Percentiles rank a stretch among this genome's conserved stretches.
phyloP scores from a whole-genome alignment of 78 protist species.

The Dictyostelium brefeldianum region DNA sequence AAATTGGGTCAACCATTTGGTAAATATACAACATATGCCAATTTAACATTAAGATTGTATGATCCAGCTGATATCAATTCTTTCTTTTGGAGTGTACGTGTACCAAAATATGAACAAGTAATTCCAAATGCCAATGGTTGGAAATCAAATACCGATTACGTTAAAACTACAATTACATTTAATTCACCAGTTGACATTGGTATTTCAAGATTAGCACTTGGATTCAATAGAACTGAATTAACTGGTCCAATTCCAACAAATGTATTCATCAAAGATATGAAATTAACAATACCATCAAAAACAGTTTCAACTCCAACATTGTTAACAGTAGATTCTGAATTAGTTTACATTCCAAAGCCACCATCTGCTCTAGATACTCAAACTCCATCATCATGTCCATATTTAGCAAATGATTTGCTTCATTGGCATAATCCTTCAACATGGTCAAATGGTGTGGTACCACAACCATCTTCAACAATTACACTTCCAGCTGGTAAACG shows the following conservation, averaged over 20 bases:
- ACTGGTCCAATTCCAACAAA: not conserved
- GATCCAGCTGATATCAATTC: not conserved
- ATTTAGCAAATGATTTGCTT: not conserved
- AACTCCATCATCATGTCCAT: slow-evolving; percentile 33
- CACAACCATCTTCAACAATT: slow-evolving; percentile 27
- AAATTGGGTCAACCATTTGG: not conserved
- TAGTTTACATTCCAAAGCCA: slow-evolving; percentile 18
- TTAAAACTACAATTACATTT: not conserved
- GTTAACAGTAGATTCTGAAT: slow-evolving; percentile 16
- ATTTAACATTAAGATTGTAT: slow-evolving; percentile 1
- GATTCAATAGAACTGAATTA: not conserved
- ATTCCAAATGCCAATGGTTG: not conserved
- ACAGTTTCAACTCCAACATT: slow-evolving; percentile 24
- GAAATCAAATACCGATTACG: not conserved
- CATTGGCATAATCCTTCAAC: slow-evolving; percentile 82
- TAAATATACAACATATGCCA: not conserved
- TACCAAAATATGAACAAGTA: not conserved
- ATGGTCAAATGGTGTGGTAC: slow-evolving; percentile 60
- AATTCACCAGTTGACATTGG: slow-evolving; percentile 1
- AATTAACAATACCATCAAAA: not conserved
- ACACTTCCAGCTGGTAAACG: slow-evolving; percentile 41
- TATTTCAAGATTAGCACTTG: not conserved
- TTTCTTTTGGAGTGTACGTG: not conserved
- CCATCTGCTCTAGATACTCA: not conserved
- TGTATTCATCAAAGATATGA: not conserved